Evolutionary conservation across 306 rosid species (phyloP).

Genomic region (Prunus mongolica): DNA sequence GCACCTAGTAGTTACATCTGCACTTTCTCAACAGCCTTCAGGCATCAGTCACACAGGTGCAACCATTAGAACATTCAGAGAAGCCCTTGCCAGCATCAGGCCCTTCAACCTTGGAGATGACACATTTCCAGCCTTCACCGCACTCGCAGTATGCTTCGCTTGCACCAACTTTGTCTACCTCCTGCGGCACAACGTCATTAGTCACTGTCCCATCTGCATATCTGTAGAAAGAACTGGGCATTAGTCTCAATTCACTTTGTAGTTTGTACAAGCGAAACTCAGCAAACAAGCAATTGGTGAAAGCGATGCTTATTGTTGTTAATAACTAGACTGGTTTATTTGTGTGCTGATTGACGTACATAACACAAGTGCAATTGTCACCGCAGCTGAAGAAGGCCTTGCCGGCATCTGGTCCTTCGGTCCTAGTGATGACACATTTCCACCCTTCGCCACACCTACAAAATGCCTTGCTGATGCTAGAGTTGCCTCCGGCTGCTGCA

Average conservation of each 20-base stretch:
- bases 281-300: background rate
- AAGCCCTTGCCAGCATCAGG: conserved; percentile 31
- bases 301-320: too few relatives aligned
- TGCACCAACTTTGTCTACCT: background rate
- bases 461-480: conserved; percentile 16
- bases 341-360: conserved; percentile 16
- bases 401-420: conserved; percentile 45
- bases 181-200: background rate
- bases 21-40: background rate
- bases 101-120: conserved; percentile 30
- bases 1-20: background rate
- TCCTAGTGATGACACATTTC: conserved; percentile 43
- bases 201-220: conserved; percentile 30
- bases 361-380: conserved; percentile 32
- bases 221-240: conserved; percentile 8
- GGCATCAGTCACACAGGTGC: conserved; percentile 12
- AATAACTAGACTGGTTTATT: background rate
- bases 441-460: conserved; percentile 41
- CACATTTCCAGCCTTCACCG: conserved; percentile 55
- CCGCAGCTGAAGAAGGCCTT: conserved; percentile 40
- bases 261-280: background rate
- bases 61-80: conserved; percentile 29
- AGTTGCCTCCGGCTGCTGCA: background rate
- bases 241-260: background rate
- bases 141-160: conserved; percentile 36